Evolutionary conservation across 83 land plant genomes (phyloP), one percentile per base, ranked within the genome.

Genomic region (Isoetes engelmannii): DNA sequence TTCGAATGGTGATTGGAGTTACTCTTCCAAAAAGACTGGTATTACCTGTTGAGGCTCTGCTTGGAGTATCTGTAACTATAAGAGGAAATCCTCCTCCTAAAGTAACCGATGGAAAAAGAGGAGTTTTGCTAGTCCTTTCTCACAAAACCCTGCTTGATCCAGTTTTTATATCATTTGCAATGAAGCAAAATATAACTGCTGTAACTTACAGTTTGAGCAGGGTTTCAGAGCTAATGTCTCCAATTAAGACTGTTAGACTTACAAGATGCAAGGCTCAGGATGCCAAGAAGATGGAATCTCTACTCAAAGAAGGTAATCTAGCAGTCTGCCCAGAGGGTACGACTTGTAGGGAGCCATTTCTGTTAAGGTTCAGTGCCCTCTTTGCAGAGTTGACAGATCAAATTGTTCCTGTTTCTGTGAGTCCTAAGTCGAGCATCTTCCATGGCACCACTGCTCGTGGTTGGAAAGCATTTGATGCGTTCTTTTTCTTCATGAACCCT

Each of bases 241-340:
- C 92, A 1, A 85, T 88, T 42, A 69, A 54, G 51, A 85, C 89
- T 0, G 87, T 78, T 0, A 56, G 85, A 6, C 60, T 88, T 41
- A 79, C 79, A 8, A 58, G 92, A 7, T 79, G 83, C 63, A 57
- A 89, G 7, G 50, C 72, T 13, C 49, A 61, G 59, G 92, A 88
- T 50, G 80, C 78, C 18, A 62, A 63, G 6, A 82, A 77, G 17
- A 85, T 88, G 81, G 49, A 60, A 19, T 67, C 48, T 51, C 58
- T 85, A 12, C 70, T 88, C 5, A 48, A 72, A n/a, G 76, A 85
- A 47, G 87, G 89, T 4, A 85, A 86, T 55, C 71, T 89, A 20
- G 85, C 78, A 44, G 87, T 89, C 10, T 89, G 93, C 67, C 93
- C 93, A 0, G 93, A 89, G 61, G 93, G 93, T 12, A 75, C 77